Evolutionary conservation across 1,284 basidiomycete genomes (phyloP).

Genomic region (Fomitopsis betulina): DNA sequence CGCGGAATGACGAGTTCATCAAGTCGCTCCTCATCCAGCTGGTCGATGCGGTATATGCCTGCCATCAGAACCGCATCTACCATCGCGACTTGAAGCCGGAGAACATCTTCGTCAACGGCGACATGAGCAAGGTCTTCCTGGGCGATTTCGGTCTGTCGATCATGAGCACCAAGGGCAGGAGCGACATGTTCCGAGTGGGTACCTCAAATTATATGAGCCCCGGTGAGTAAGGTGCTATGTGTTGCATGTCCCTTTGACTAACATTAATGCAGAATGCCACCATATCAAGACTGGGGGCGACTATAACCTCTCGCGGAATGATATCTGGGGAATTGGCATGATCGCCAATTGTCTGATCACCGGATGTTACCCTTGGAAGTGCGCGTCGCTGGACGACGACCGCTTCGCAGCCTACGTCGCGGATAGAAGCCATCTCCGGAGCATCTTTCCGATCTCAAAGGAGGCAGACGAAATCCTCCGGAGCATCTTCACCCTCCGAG

Average conservation of each 20-base stretch:
- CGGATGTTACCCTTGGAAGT: slow-evolving; percentile 88
- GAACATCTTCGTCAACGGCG: slow-evolving; percentile 53
- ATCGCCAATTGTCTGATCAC: slow-evolving; percentile 70
- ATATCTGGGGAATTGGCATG: slow-evolving; percentile 28
- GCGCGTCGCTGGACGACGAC: slow-evolving; percentile 68
- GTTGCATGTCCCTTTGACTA: neutral
- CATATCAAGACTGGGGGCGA: slow-evolving; percentile 6
- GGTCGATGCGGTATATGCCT: slow-evolving; percentile 55
- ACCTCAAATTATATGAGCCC: slow-evolving; percentile 56
- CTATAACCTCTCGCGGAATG: slow-evolving; percentile 22
- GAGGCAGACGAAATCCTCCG: slow-evolving; percentile 54
- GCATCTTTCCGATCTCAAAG: slow-evolving; percentile 69
- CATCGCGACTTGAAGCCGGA: slow-evolving; percentile 73
- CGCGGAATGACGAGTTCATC: slow-evolving; percentile 45
- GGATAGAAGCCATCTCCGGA: slow-evolving; percentile 62
- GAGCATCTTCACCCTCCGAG: slow-evolving; percentile 50
- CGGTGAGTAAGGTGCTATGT: slow-evolving; percentile 29
- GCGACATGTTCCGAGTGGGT: slow-evolving; percentile 46
- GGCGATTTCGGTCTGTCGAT: slow-evolving; percentile 70
- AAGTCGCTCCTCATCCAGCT: slow-evolving; percentile 50
- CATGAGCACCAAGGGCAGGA: slow-evolving; percentile 32
- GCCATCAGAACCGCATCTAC: slow-evolving; percentile 54
- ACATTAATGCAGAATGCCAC: slow-evolving; percentile 21
- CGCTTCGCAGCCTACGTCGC: slow-evolving; percentile 47
- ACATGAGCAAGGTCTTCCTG: slow-evolving; percentile 44